Evolutionary conservation across 2,329 filamentous ascomycete genomes (phyloP), one percentile per base, ranked within the genome.

Genomic region (Botryotinia globosa): DNA sequence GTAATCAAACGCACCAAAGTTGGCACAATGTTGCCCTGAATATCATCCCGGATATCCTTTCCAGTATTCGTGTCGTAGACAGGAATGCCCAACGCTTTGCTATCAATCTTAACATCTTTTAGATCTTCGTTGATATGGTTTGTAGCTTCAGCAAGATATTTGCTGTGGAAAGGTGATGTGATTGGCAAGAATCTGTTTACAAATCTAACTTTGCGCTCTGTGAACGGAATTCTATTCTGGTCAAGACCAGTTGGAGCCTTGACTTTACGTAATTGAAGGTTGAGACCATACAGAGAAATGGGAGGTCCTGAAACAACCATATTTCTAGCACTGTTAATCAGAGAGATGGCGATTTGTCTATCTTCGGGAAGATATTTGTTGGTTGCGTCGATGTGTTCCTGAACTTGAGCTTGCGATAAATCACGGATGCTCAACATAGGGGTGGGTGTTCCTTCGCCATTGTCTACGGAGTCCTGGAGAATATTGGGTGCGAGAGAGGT

Each of bases 391-490:
- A 99, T 97, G 84, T 98, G 95, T 83, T 95, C 94, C 83, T 99
- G 94, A 20, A 99, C 93, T 77, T 97, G 92, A 61, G 91, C 88
- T 79, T 92, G 89, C 0, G 95, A 92, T 42, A 99, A 89, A 80
- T 99, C 96, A 67, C 96, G 93, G 77, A 99, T 97, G 80, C 96
- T 98, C 77, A 99, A 85, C 96, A 99, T 99, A 59, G 96, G 97
- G 1, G 96, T 98, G 1, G 97, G 96, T 9, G 88, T 88, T n/a
- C 97, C 97, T 84, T 99, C 96, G 69, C 96, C 95, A 81, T 96
- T 91, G 81, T 98, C 95, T 77, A 94, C 88, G 1, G 96, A 98
- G 83, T 99, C 96, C 81, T 95, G 93, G 71, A 99, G 87, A 80
- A 95, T 93, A 62, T 90, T 92, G 0, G 96, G 97, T 5, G 94